phyloP scores from a whole-genome alignment of 345 rosid genomes.

The Camelina laxa region DNA sequence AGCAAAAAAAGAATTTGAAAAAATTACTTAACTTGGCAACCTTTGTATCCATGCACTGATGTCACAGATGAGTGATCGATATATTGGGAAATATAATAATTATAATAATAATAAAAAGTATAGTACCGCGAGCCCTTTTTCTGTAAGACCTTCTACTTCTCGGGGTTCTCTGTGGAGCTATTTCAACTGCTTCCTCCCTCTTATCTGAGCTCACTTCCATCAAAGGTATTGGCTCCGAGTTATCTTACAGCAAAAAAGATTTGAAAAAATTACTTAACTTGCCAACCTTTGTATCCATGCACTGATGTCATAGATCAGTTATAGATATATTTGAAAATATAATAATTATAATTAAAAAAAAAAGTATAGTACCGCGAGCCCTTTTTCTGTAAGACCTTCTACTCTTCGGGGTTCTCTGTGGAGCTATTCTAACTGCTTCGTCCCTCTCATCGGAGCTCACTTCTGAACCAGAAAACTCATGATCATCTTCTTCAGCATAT shows the following conservation, averaged over 20 bases:
- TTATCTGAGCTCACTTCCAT: conserved; percentile 88
- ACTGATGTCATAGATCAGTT: background rate
- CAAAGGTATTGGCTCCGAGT: conserved; percentile 63
- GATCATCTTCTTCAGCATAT: conserved; percentile 74
- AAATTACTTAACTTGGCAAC: background rate
- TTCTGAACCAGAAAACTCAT: conserved; percentile 35
- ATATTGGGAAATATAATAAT: conserved; percentile 1
- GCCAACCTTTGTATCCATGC: too few species aligned
- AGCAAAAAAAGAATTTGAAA: conserved; percentile 13
- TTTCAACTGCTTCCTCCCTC: conserved; percentile 54
- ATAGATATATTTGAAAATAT: conserved; percentile 1
- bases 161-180: conserved; percentile 54
- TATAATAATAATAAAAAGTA: too few species aligned
- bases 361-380: conserved; percentile 52
- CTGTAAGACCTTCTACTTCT: conserved; percentile 53
- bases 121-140: conserved; percentile 65
- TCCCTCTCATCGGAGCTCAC: conserved; percentile 79
- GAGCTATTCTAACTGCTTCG: conserved; percentile 50
- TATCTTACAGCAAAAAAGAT: conserved; percentile 51
- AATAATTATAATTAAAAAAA: background rate
- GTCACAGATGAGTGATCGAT: background rate
- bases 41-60: background rate
- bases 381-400: conserved; percentile 60
- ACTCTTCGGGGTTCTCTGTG: conserved; percentile 55
- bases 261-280: background rate